Evolutionary conservation across 106 monocot genomes (phyloP), one percentile per base, ranked within the genome.

Genomic region (Dioscorea alata): DNA sequence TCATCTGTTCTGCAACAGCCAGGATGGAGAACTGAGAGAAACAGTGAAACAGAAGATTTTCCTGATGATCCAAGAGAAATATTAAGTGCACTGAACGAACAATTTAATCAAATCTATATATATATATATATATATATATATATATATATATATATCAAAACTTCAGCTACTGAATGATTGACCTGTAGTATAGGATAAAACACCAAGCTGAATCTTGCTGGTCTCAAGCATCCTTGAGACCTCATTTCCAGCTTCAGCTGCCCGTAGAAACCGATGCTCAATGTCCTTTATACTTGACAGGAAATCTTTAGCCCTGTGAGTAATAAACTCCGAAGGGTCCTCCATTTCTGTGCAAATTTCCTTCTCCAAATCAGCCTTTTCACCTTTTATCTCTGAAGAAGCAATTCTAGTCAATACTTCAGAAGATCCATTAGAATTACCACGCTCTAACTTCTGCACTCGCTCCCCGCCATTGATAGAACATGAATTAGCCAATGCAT

Each of bases 241-340:
- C 72, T 94, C 88, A 50, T 72, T 70, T 28, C 90, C 88, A 33
- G 83, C 81, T 57, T 94, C 94, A 21, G 94, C 84, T n/a, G 94
- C 90, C 67, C 83, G 80, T 18, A 81, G 22, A 60, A 90, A 91
- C 15, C 90, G 83, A 9, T 83, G 70, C 23, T 94, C 94, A 13
- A 91, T 83, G 33, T 94, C 94, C 67, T 77, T 90, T 20, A 90
- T 80, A 57, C 94, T 90, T 13, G 90, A 81, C 23, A 85, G 42
- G 13, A 94, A 88, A 74, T 90, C 90, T 70, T 94, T 94, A 7
- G 94, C 94, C 42, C 94, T 74, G 54, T 94, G 94, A 18, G 94
- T 94, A 57, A 94, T 94, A 59, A 88, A 94, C 72, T 94, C 94
- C 16, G 81, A 81, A 25, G 87, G 74, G 81, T 88, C 84, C 66